These are phyloP conservation scores for Prunus salicina DNA, from an alignment of 306 rosid genomes.

Conservation along the genomic window DNA sequence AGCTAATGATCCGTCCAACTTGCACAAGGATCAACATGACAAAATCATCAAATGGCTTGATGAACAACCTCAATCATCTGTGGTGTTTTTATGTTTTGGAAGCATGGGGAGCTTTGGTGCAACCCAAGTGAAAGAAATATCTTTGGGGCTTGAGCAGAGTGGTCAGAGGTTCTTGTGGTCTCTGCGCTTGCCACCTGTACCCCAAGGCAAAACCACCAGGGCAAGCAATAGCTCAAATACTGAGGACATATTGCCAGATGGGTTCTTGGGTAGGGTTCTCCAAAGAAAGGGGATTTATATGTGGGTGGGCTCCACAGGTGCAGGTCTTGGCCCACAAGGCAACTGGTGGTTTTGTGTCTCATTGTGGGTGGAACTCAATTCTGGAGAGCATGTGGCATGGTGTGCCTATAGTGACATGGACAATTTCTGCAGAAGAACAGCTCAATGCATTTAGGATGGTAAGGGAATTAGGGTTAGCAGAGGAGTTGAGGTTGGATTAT, in stretches of 20 bases:
- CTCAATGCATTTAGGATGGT: conserved; percentile 57
- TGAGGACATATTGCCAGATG: conserved; percentile 43
- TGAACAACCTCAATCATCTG: conserved; percentile 41
- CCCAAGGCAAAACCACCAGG: neutral
- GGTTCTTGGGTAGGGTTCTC: conserved; percentile 47
- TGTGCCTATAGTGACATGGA: conserved; percentile 66
- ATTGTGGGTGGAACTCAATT: conserved; percentile 71
- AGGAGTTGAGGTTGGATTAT: conserved; percentile 47
- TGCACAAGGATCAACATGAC: conserved; percentile 35
- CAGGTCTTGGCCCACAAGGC: conserved; percentile 49
- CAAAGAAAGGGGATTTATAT: conserved; percentile 46
- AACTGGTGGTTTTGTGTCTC: conserved; percentile 52
- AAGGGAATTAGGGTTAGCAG: conserved; percentile 39
- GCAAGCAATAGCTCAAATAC: neutral
- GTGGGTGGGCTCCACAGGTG: conserved; percentile 62
- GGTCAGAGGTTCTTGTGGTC: conserved; percentile 61
- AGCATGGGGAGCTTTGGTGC: conserved; percentile 50
- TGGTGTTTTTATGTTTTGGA: conserved; percentile 61
- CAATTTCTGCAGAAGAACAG: conserved; percentile 63
- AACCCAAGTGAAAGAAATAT: conserved; percentile 54
- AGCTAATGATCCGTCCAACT: too few relatives aligned
- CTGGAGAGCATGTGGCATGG: conserved; percentile 71
- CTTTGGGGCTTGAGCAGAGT: conserved; percentile 39
- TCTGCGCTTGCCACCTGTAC: conserved; percentile 21
- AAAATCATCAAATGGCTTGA: conserved; percentile 55